phyloP scores from a whole-genome alignment of 129 eudicot genomes.

The Arctium lappa region DNA sequence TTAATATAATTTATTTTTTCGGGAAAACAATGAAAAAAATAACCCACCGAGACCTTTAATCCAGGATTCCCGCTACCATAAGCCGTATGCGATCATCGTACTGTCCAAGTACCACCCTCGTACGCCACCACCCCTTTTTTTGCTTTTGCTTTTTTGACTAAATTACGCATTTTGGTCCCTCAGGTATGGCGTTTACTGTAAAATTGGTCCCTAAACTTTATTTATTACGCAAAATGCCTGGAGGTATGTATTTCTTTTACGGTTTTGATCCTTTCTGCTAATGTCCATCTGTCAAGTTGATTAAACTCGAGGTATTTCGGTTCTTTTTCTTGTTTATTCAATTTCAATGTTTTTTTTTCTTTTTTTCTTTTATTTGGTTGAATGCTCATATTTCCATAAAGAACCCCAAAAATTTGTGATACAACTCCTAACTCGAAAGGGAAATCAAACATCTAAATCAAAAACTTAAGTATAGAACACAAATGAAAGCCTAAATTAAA shows the following conservation, averaged over 20 bases:
- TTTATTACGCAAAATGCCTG: background rate
- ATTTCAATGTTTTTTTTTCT: too few relatives aligned
- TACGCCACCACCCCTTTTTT: conserved; percentile 21
- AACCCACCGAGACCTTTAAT: conserved; percentile 8
- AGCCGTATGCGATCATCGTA: conserved; percentile 29
- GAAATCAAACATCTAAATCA: too few relatives aligned
- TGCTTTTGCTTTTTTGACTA: background rate
- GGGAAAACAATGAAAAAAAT: background rate
- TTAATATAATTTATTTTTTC: background rate
- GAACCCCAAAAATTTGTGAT: background rate
- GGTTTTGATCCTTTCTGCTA: background rate
- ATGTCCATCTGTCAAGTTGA: background rate
- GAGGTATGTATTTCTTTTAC: background rate
- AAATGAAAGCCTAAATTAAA: background rate
- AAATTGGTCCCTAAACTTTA: background rate
- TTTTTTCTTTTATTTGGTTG: background rate
- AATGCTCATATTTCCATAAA: background rate
- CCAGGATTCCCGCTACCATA: conserved; percentile 35
- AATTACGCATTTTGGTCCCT: background rate
- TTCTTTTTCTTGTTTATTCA: too few relatives aligned
- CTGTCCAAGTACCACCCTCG: conserved; percentile 32
- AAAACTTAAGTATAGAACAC: background rate
- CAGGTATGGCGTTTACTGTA: background rate
- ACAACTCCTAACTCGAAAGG: background rate
- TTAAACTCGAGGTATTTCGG: background rate